Evolutionary conservation across 495 filamentous ascomycete species (phyloP), one percentile per base, ranked within the genome.

Genomic region (Extremus antarcticus): DNA sequence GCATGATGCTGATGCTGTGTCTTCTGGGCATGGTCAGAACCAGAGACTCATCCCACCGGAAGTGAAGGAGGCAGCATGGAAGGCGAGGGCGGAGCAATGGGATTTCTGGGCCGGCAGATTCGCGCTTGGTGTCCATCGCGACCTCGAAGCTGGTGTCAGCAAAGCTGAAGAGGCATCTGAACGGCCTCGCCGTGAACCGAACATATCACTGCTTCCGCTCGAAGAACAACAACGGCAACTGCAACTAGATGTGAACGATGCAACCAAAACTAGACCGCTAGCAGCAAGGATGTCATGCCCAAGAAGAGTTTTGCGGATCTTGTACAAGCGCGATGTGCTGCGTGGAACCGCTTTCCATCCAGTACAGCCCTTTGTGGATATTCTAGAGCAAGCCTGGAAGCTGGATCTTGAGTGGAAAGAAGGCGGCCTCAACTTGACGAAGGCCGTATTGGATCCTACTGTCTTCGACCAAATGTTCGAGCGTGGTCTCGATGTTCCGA

Each of bases 301-400:
- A 35, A 35, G 29, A 13, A 35, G n/a, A n/a, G n/a, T n/a, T 13
- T 35, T 35, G 29, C 4, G 29, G 29, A 35, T 35, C 7, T 35
- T 35, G 13, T 13, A 7, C 29, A 13, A 35, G 13, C 21, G 13
- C 9, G 24, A 20, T 2, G n/a, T 55, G 20, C 21, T 43, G n/a
- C n/a, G 39, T 11, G 46, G 1, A 1, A 46, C 50, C 25, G 7
- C 51, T 9, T 7, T 4, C 10, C 10, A 39, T n/a, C 15, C 46
- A 20, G 9, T 2, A 9, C 10, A 15, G 2, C 52, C 57, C 1
- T 45, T 60, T 9, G 7, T 19, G 8, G 43, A 22, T 4, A 24
- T 51, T 17, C 48, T 60, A 1, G 53, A 60, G 29, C 47, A 25
- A 11, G 57, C 57, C 0, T 53, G 23, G 35, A 11, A 53, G 39